These are phyloP conservation scores for Chloris gayana DNA, from an alignment of 176 grass and related monocot genomes.

Conservation along the genomic window DNA sequence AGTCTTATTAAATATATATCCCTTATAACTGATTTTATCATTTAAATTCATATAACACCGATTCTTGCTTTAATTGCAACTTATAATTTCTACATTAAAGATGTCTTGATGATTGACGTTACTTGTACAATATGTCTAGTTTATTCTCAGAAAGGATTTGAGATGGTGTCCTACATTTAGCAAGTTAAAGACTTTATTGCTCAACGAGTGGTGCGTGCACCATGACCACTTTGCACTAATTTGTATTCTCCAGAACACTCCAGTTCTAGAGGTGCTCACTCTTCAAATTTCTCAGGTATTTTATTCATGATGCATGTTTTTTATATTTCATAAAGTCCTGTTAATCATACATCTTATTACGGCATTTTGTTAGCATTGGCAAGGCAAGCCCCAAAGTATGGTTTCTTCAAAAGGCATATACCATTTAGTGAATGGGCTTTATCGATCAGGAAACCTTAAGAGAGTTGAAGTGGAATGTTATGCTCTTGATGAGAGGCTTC, in stretches of 20 bases:
- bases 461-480: constrained; percentile 13
- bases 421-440: background rate
- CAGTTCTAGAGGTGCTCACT: background rate
- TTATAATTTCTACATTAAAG: too few species aligned
- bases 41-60: background rate
- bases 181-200: background rate
- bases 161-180: background rate
- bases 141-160: background rate
- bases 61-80: too few species aligned
- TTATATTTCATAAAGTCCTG: background rate
- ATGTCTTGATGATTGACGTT: too few species aligned
- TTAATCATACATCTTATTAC: background rate
- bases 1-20: too few species aligned
- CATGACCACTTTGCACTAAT: background rate
- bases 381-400: background rate
- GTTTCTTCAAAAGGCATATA: background rate
- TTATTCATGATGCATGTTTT: too few species aligned
- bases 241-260: constrained; percentile 22
- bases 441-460: constrained; percentile 22
- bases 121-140: too few species aligned
- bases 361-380: background rate
- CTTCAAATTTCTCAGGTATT: too few species aligned
- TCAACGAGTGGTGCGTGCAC: background rate
- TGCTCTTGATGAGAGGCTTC: background rate
- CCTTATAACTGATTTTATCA: too few species aligned